Base-by-base conservation (phyloP, 2,329 filamentous ascomycete species). In the Fusarium torreyae region DNA sequence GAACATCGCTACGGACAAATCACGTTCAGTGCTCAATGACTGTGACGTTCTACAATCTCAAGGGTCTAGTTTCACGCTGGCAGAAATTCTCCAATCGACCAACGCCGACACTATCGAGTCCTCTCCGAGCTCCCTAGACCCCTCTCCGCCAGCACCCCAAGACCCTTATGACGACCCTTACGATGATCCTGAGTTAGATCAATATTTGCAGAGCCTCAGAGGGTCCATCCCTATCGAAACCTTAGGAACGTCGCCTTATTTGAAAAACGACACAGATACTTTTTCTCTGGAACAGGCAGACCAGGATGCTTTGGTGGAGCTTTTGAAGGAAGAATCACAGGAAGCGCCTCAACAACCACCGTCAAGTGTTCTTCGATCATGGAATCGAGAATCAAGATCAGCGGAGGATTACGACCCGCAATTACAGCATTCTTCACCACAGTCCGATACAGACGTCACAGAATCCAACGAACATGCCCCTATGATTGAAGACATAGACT, bases 401-500 rank as follows among this genome's bases (percentile, higher is more conserved):
- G 76, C 72, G 5, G 70, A 73, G 9, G 77, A 78, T 43, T 82
- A 77, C 53, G 81, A 82, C 53, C 72, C 76, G n/a, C 75, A 56
- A 26, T 61, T 82, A 8, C 78, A 80, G 48, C 67, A 76, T 48
- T 81, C 79, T 9, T 76, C 81, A 17, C 76, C 75, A 20, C 50
- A 50, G 10, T 43, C 52, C 6, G 58, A 31, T 20, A 54, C 46
- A 17, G 39, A 46, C 18, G 44, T 44, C 15, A 28, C 11, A 39
- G 60, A 49, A 18, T 28, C n/a, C 22, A 57, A 14, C 13, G 36
- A 46, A 18, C 55, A 74, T 20, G 24, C 48, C 11, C 62, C 40
- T 10, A 68, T 84, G 9, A 76, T 79, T 26, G 75, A 81, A 14
- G 80, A 81, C 5, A 72, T 83, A 15, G 81, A 84, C 59, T 85